Base-by-base conservation (phyloP, 179 eudicot genomes). In the Carnegiea gigantea region DNA sequence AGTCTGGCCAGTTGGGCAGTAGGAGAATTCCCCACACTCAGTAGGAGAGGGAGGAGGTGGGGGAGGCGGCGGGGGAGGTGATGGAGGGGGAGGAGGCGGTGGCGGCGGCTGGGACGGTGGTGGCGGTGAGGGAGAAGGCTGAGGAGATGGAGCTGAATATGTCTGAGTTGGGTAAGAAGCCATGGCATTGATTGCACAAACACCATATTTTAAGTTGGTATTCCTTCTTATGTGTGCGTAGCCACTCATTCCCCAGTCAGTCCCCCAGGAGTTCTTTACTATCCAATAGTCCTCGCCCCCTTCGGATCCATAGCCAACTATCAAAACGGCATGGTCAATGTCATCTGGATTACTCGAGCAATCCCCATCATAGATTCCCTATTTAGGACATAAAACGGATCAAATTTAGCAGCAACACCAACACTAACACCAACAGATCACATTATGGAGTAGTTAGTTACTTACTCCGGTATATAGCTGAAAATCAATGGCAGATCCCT, bases 251-350 rank as follows among this genome's bases (percentile, higher is more conserved):
- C 97, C 97, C 97, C 97, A 93, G 20, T 65, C 67, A 10, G 89
- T 89, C 3, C 95, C 97, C 95, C 97, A 93, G 18, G 95, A 90
- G 84, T 90, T 93, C 81, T 93, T 93, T 43, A 40, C 44, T 40
- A 93, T 93, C 97, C 97, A 92, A 75, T 93, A 93, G 70, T 92
- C 91, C 24, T 84, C 89, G 73, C 75, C 74, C 2, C 83, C 85
- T 76, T 88, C 88, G 0, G 92, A 82, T 28, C 89, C 92, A 54
- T 92, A 92, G 12, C 97, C 95, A 13, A 92, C 97, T 9, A 93
- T 87, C 68, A 92, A 28, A 44, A 90, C 93, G 0, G 92, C 93
- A 13, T 93, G 97, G 77, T 90, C 88, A 71, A 92, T 88, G 86
- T 90, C 85, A 26, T 90, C 84, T 83, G 93, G 92, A 78, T 92